phyloP scores from a whole-genome alignment of 805 yeast genomes.

The Candida silvicultrix region DNA sequence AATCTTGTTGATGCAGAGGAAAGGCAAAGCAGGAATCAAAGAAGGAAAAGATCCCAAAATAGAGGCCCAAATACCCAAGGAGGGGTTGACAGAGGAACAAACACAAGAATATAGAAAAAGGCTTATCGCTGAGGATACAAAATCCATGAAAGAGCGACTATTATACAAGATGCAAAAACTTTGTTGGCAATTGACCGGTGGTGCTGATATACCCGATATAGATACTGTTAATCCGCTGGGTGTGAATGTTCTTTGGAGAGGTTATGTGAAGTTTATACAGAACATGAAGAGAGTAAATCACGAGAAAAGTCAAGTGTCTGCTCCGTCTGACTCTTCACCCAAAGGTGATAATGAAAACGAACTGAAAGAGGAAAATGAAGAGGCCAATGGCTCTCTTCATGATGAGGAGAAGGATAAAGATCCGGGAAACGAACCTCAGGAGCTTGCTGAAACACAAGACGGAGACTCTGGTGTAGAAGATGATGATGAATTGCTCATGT shows the following conservation, averaged over 20 bases:
- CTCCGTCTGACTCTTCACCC: not conserved
- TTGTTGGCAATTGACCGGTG: slow-evolving; percentile 38
- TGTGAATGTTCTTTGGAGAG: slow-evolving; percentile 38
- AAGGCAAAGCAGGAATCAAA: slow-evolving; percentile 20
- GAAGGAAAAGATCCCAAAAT: slow-evolving; percentile 5
- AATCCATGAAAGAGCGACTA: slow-evolving; percentile 8
- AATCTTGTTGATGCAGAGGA: slow-evolving; percentile 16
- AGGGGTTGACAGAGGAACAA: slow-evolving; percentile 8
- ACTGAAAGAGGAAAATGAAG: not conserved
- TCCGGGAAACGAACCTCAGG: no score
- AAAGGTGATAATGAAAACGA: not conserved
- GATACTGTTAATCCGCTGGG: slow-evolving; percentile 23
- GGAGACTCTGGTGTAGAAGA: slow-evolving; percentile 6
- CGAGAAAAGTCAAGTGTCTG: not conserved
- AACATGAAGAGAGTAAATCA: slow-evolving; percentile 4
- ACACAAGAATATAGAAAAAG: slow-evolving; percentile 14
- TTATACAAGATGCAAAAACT: slow-evolving; percentile 30
- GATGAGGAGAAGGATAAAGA: not conserved
- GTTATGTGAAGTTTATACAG: slow-evolving; percentile 20
- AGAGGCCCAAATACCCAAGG: slow-evolving; percentile 14
- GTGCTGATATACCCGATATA: slow-evolving; percentile 20
- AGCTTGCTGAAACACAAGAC: slow-evolving; percentile 1
- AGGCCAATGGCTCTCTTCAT: not conserved
- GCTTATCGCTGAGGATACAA: slow-evolving; percentile 9
- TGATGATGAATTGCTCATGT: slow-evolving; percentile 27